Evolutionary conservation across 768 basidiomycete genomes (phyloP), one percentile per base, ranked within the genome.

Genomic region (Mycena maculata): DNA sequence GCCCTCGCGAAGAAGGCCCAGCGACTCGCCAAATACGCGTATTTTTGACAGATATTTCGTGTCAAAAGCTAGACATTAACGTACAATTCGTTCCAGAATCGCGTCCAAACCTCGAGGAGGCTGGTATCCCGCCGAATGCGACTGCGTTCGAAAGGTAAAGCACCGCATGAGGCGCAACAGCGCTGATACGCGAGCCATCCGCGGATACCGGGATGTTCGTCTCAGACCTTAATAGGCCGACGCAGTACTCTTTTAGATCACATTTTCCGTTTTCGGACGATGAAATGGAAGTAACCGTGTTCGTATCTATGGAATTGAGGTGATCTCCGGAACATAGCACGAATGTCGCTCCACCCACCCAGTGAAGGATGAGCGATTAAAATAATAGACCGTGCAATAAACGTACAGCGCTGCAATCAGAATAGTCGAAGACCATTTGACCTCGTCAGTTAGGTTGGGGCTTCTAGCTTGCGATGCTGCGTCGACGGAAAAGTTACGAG

Each of bases 1-100:
- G 28, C 53, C 53, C 53, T 47, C 52, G 53, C 65, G 22, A 66
- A 66, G 65, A 60, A 54, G 65, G 58, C 42, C 58, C 58, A 58
- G 58, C 41, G 22, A 60, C 45, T 60, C 44, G 58, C 44, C 42
- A 31, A 60, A 56, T 66, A 38, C 58, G 65, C 58, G 45, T 58
- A 39, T 53, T 48, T 60, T 44, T 31, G 50, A 27, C 22, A 60
- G 44, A 42, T 47, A 53, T 50, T 41, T 23, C 30, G 57, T 55
- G 27, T 55, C 52, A 54, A 48, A n/a, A 48, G 65, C 13, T 33
- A 31, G 42, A 20, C 10, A 23, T 18, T 45, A 20, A 66, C 65
- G 58, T 66, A 66, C 58, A 45, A 30, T 54, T 53, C 28, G 58
- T 66, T 66, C 65, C 58, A 66, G 65, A 66, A 60, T 41, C 28